Base-by-base conservation (phyloP, 306 rosid genomes). In the Trichosanthes truncata region DNA sequence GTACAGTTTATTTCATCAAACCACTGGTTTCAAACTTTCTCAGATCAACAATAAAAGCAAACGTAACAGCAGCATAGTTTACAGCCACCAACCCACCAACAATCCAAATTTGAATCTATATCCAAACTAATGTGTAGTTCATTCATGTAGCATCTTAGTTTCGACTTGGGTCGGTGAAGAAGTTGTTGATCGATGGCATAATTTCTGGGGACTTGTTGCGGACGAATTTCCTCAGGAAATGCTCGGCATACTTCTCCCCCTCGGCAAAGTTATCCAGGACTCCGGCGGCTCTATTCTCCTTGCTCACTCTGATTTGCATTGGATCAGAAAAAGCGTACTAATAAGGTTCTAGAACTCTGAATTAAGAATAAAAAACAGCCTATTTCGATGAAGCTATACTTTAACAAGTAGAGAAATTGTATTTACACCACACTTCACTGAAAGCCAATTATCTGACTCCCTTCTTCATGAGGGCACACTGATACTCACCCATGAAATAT, bases 231-330 rank as follows among this genome's bases (percentile, higher is more conserved):
- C 98, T 87, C 72, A 92, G 20, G 40, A 75, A 79, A 84, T 94
- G 93, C 83, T 94, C 97, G 0, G 89, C 1, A 21, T 92, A 94
- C 85, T 85, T 89, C 84, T 94, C 91, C 80, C 94, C 98, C 87
- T 92, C 98, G 3, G 83, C 83, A 21, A 84, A 86, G 86, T 94
- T 94, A 1, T 92, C 98, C 89, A 92, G 75, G 77, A 94, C 88
- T 81, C 99, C 99, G 1, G 99, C 99, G 23, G 95, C 83, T 72
- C 99, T 89, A 20, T 7, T 25, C 92, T 88, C 92, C 87, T 95
- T 95, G 92, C 0, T 87, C 79, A 95, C 94, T 80, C 99, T 95
- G 84, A 61, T 40, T 26, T 36, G 21, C 65, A 46, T 13, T 17
- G 21, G 68, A 78, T 26, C 25, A 74, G 7, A 74, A 74, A 43